Base-by-base conservation (phyloP, 148 eudicot species). In the Chenopodium suecicum region DNA sequence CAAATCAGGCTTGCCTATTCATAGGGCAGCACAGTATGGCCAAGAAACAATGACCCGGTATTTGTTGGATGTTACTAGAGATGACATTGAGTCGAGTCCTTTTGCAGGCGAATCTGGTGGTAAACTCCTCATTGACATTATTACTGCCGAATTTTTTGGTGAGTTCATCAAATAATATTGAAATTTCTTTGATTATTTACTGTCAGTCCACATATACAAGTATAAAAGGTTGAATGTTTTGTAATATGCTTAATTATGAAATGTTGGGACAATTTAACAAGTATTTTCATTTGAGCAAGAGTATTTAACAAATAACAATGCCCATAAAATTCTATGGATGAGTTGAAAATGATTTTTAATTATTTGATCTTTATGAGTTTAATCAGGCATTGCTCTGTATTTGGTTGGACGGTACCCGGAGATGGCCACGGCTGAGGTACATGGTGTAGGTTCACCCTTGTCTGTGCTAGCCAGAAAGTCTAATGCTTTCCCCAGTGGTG, bases 121-220 rank as follows among this genome's bases (percentile, higher is more conserved):
- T 41, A 27, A 56, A 71, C 86, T 84, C 69, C 86, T 84, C 17
- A 80, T 77, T 63, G 77, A 58, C 27, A 37, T 80, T 66, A 76
- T 84, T 17, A 78, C 77, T n/a, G 86, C 86, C 10, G 81, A 77
- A 13, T 80, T 70, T 54, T 84, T 31, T 64, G 86, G 83, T 84
- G n/a, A 76, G 86, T 71, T 7, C 20, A 54, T 54, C 16, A 48
- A 0, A 48, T 48, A 10, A 48, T 48, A 48, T 9, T 48, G 11
- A 37, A 37, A 37, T 37, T 37, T 37, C 7, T 41, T 5, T 41
- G 44, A 41, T 41, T 41, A 41, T 41, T 5, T 41, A 41, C 44
- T 41, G 1, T 41, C 44, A 41, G 44, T 41, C 1, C 44, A 41
- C 44, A 41, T 41, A 41, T 41, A 41, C 8, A 41, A 41, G 44